Conservation (phyloP, 2,329 filamentous ascomycete genomes). For the Fusarium nematophilum region DNA sequence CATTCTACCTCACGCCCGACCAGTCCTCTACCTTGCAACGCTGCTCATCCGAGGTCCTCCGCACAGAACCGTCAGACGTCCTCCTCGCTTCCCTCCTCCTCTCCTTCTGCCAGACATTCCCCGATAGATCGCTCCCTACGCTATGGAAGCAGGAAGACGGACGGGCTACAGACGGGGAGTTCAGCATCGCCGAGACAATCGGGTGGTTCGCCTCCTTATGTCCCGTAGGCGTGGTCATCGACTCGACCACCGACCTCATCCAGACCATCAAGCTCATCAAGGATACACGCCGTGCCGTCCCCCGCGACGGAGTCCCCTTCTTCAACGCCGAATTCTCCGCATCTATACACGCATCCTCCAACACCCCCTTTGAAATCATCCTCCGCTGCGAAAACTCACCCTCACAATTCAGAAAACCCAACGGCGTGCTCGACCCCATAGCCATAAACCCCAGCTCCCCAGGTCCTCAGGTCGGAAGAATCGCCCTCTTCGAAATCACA, state of each 20-base stretch:
- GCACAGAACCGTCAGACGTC: conserved; percentile 64
- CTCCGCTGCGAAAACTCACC: conserved; percentile 66
- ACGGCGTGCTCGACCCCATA: conserved; percentile 62
- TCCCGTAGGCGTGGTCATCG: conserved; percentile 59
- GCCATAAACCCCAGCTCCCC: conserved; percentile 52
- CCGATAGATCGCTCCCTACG: conserved; percentile 61
- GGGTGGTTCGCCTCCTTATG: conserved; percentile 71
- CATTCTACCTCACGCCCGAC: conserved; percentile 58
- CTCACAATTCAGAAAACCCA: conserved; percentile 59
- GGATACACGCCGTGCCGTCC: conserved; percentile 59
- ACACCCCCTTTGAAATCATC: conserved; percentile 67
- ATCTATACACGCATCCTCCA: conserved; percentile 45
- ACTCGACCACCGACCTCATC: conserved; percentile 60
- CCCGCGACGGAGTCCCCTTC: conserved; percentile 59
- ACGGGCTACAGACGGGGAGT: conserved; percentile 55
- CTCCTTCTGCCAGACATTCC: conserved; percentile 66
- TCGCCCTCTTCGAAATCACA: conserved; percentile 63
- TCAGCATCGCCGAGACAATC: conserved; percentile 67
- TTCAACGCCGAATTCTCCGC: conserved; percentile 60
- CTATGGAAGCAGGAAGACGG: conserved; percentile 67
- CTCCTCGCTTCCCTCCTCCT: conserved; percentile 65
- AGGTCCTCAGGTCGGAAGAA: conserved; percentile 58
- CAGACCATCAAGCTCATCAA: conserved; percentile 65
- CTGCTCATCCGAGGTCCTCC: conserved; percentile 58
- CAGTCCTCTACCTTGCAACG: conserved; percentile 56